These are phyloP conservation scores for Talaromyces proteolyticus DNA, from an alignment of 495 filamentous ascomycete species.

Conservation along the genomic window DNA sequence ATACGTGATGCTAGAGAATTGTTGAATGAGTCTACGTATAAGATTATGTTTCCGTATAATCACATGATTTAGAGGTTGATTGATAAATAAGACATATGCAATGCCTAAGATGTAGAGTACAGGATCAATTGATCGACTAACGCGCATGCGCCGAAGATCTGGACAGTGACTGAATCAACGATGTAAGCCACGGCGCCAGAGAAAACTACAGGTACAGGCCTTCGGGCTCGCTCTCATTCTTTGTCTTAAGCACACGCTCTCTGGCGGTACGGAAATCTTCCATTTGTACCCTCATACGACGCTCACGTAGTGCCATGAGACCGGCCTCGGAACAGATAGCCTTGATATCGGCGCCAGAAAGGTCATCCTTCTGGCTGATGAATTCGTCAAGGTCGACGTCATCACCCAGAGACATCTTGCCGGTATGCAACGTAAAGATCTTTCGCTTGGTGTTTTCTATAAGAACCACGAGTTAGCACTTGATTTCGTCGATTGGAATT, in stretches of 20 bases:
- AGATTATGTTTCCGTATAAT: no score
- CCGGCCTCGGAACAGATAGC: slow-evolving; percentile 98
- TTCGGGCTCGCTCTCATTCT: slow-evolving; percentile 97
- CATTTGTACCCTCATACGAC: slow-evolving; percentile 98
- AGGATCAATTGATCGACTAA: no score
- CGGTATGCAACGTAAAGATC: slow-evolving; percentile 98
- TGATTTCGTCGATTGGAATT: not conserved
- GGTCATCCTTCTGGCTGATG: slow-evolving; percentile 96
- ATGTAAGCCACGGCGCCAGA: no score
- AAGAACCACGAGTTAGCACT: slow-evolving; percentile 21
- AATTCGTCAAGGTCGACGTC: slow-evolving; percentile 99
- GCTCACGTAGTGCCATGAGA: slow-evolving; percentile 88
- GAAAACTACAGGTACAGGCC: slow-evolving; percentile 86
- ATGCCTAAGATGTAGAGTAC: not conserved
- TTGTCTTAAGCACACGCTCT: slow-evolving; percentile 95
- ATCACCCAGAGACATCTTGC: slow-evolving; percentile 93
- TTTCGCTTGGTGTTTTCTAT: slow-evolving; percentile 97
- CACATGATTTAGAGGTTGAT: no score
- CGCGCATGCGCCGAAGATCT: no score
- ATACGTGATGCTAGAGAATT: no score
- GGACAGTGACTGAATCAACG: no score
- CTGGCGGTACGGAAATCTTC: slow-evolving; percentile 90
- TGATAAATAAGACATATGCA: not conserved
- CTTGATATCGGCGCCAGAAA: slow-evolving; percentile 97
- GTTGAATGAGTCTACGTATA: no score